Base-by-base conservation (phyloP, 257 asterid species). In the Voacanga thouarsii region DNA sequence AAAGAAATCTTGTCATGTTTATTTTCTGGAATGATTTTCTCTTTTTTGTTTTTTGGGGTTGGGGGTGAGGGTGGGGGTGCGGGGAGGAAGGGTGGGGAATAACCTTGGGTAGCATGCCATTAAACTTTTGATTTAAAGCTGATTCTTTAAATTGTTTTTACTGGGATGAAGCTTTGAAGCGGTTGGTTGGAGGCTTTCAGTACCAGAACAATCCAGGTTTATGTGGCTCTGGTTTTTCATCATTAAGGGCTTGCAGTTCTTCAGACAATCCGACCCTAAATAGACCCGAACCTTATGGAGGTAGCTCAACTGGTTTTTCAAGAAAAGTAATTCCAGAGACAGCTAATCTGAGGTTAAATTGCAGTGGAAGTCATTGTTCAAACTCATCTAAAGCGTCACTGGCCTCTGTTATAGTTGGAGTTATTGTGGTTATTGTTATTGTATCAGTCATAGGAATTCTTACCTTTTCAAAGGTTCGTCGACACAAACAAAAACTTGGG, bases 271-370 rank as follows among this genome's bases (percentile, higher is more conserved):
- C 85, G 55, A 77, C 79, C 81, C 83, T 83, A 0, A 89, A 85
- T 50, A 80, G 86, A 79, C 93, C 92, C 0, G 90, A 90, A 60
- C 96, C 98, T 7, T 91, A 85, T 69, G 87, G 91, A 26, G 95
- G 86, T 60, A 93, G 82, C 56, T 75, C 84, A 19, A 51, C 75
- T 12, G 89, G 89, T 28, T 77, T 89, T 77, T 75, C 93, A 0
- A 83, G 89, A 7, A 88, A 87, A 83, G 85, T 87, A 82, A 92
- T 91, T 50, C 98, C 97, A 0, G 97, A 94, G 79, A 94, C 97
- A 0, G 97, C 98, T 14, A 82, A 94, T 82, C 83, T 92, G 67
- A 91, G 85, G 76, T 75, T 94, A 80, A 90, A 86, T 81, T 92
- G 97, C 83, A 88, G 86, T 50, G 87, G 82, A 77, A 73, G 79